These are phyloP conservation scores for Conoideocrella luteorostrata DNA, from an alignment of 2,329 filamentous ascomycete species.

Conservation along the genomic window DNA sequence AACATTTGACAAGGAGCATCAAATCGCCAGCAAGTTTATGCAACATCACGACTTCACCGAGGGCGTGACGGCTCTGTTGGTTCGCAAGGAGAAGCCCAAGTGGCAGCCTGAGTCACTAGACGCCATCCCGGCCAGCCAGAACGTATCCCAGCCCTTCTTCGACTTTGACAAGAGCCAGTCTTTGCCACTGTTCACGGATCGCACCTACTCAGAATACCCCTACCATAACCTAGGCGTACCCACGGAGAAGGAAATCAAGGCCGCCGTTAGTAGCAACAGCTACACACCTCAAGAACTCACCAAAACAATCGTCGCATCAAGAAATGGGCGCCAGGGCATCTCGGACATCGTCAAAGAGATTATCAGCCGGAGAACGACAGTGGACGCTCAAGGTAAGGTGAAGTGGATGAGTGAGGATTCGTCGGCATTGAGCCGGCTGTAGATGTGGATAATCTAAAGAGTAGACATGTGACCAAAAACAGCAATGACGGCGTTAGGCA, in stretches of 20 bases:
- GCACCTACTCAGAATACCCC: slow-evolving; percentile 68
- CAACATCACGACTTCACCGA: slow-evolving; percentile 82
- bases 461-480: not conserved
- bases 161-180: slow-evolving; percentile 34
- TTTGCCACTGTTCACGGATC: slow-evolving; percentile 55
- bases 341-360: slow-evolving; percentile 63
- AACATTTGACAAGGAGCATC: slow-evolving; percentile 79
- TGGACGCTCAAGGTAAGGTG: slow-evolving; percentile 36
- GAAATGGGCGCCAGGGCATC: slow-evolving; percentile 62
- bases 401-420: slow-evolving; percentile 29
- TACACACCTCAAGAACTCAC: slow-evolving; percentile 52
- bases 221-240: slow-evolving; percentile 66
- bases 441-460: slow-evolving; percentile 9
- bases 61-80: slow-evolving; percentile 76
- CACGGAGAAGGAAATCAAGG: slow-evolving; percentile 55
- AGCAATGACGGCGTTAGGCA: too few species aligned
- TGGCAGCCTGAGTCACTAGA: slow-evolving; percentile 73
- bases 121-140: slow-evolving; percentile 51
- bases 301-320: slow-evolving; percentile 52
- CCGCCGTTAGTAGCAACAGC: slow-evolving; percentile 32
- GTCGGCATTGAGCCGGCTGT: slow-evolving; percentile 26
- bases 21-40: slow-evolving; percentile 87
- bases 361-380: slow-evolving; percentile 52
- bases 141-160: slow-evolving; percentile 65
- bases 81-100: slow-evolving; percentile 61